Evolutionary conservation across 2,329 filamentous ascomycete species (phyloP), one percentile per base, ranked within the genome.

Genomic region (Zymoseptoria ardabiliae): DNA sequence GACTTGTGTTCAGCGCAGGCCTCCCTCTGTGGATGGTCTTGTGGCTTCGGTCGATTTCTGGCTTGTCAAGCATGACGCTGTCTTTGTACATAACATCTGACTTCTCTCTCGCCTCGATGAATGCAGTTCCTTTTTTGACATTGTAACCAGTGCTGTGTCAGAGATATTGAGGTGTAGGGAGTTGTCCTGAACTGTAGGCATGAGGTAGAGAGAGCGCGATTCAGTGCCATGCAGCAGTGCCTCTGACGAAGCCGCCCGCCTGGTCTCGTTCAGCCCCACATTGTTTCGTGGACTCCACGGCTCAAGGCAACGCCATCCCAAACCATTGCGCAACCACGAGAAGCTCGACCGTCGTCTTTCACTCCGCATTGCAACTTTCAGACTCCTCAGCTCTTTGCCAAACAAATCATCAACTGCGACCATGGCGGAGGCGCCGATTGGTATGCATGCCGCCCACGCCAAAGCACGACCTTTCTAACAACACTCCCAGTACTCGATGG

Each of bases 401-500:
- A 45, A 45, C 11, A n/a, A 45, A 7, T 17, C 41, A 41, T 13
- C 41, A 49, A 21, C 30, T n/a, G 55, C 60, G 57, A 75, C 62
- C 58, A 80, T 79, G 77, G 75, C 77, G 61, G 77, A 79, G 67
- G 75, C 74, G 66, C 78, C 78, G 67, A 80, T 80, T 70, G 78
- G 78, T 79, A 76, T 63, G 70, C 54, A 55, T 17, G 20, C 30
- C 35, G 10, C 19, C 52, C 54, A 41, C 54, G 28, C 20, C 21
- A 45, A 54, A 54, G 49, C 57, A 57, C 30, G 54, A 48, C 53
- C 55, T 51, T 35, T 53, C 62, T 66, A 59, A 66, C 61, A 55
- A 50, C 56, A 49, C 57, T 54, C 35, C 57, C 75, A 97, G 94
- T 99, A 75, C 93, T 99, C 84, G 94, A 99, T 83, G 94, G 94